Base-by-base conservation (phyloP, 306 rosid genomes). In the Rosa lucieae region DNA sequence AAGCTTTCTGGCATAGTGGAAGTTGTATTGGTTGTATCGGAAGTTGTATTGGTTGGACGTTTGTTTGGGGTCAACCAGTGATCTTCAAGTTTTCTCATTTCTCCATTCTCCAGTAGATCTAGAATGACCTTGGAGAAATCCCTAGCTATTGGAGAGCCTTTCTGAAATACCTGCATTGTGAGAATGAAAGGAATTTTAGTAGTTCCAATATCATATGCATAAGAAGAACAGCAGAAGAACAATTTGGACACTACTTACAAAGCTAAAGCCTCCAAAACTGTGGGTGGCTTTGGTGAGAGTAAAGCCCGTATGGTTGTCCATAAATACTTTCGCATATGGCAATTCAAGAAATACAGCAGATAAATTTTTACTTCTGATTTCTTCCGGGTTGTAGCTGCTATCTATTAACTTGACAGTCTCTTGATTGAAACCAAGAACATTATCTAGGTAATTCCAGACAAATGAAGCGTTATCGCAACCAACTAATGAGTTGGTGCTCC, bases 201-300 rank as follows among this genome's bases (percentile, higher is more conserved):
- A 32, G n/a, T 14, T 56, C 3, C 32, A n/a, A 14, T 8, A 5
- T 61, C 8, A 35, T 8, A 39, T 67, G 32, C 29, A 37, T 2
- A 14, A 4, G 8, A 35, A 66, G 18, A 35, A 13, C 5, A 73
- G 23, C 29, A 39, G 8, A 42, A 23, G 35, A 42, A 42, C 46
- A 74, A 2, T 43, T 23, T 71, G 63, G 67, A 26, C 39, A 61
- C 59, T 62, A 84, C 97, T 87, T 69, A 93, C 97, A 89, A 91
- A 93, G 81, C 89, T 91, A 8, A 89, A 76, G 66, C 98, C 98
- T 82, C 94, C 98, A 81, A 78, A 89, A 81, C 87, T 88, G 78
- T 49, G 53, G 73, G 86, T 75, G 48, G 84, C 79, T 46, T 80
- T 39, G 12, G 84, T 63, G 78, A 82, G 73, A 37, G 84, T 78